phyloP scores from a whole-genome alignment of 225 moss, liverwort and hornwort genomes.

The Bryoerythrophyllum caledonicum region DNA sequence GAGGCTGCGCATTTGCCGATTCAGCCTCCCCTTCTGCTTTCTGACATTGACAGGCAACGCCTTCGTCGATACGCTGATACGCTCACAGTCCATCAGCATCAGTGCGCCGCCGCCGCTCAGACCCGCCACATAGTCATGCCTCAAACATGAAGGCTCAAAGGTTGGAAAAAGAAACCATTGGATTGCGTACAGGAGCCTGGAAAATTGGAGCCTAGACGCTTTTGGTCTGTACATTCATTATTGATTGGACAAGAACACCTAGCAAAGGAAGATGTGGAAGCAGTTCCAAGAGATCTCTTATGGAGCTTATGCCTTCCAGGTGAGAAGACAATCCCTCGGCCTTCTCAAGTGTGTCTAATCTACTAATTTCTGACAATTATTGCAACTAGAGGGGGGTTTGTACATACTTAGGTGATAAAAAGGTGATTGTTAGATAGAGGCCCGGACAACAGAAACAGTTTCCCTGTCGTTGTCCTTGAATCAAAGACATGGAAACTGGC shows the following conservation, averaged over 20 bases:
- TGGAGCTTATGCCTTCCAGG: constrained; percentile 19
- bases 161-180: constrained; percentile 19
- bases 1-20: constrained; percentile 84
- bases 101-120: constrained; percentile 61
- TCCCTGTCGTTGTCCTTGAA: constrained; percentile 36
- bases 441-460: constrained; percentile 33
- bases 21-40: constrained; percentile 78
- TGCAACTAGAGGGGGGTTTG: constrained; percentile 33
- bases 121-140: constrained; percentile 38
- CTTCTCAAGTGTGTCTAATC: constrained; percentile 23
- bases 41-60: constrained; percentile 66
- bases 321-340: constrained; percentile 11
- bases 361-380: constrained; percentile 24
- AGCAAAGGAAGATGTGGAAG: constrained; percentile 26
- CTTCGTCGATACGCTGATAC: constrained; percentile 79
- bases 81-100: constrained; percentile 75
- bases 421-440: constrained; percentile 38
- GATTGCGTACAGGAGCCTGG: constrained; percentile 31
- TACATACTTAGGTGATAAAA: constrained; percentile 33
- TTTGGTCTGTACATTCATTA: constrained; percentile 41
- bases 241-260: constrained; percentile 28
- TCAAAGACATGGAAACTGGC: constrained; percentile 49
- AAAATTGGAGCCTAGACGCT: constrained; percentile 34
- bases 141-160: constrained; percentile 32
- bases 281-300: constrained; percentile 22